Conservation (phyloP, 179 eudicot species). For the Silene vulgaris region DNA sequence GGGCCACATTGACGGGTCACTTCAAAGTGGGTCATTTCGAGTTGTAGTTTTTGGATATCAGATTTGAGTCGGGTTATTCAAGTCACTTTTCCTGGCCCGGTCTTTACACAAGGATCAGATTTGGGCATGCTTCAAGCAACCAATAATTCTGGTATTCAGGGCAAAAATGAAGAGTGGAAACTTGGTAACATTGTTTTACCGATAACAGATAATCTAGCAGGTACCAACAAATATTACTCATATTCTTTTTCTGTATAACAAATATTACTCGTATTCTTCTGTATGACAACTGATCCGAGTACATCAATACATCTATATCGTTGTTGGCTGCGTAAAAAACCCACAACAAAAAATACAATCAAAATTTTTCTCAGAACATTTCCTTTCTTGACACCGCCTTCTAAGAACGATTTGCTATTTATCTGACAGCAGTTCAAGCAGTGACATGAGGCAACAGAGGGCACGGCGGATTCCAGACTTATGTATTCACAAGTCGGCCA, state of each 20-base stretch:
- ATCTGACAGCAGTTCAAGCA: not conserved
- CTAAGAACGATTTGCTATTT: not conserved
- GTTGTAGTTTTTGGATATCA: no score
- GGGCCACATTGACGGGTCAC: no score
- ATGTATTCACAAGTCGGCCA: conserved; percentile 7
- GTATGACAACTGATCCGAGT: not conserved
- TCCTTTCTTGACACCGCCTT: not conserved
- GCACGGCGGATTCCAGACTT: not conserved
- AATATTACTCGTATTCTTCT: not conserved
- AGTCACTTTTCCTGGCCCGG: no score
- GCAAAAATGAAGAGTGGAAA: not conserved
- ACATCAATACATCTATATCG: not conserved
- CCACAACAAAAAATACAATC: not conserved
- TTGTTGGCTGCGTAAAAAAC: not conserved
- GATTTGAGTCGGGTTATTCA: no score
- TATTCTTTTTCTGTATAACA: not conserved
- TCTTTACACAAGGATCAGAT: no score
- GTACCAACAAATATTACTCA: not conserved
- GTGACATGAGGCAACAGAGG: not conserved
- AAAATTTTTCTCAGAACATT: conserved; percentile 8
- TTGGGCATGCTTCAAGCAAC: no score
- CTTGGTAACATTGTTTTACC: not conserved
- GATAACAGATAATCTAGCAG: not conserved
- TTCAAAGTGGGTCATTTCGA: no score
- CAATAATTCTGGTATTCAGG: not conserved